Conservation (phyloP, 306 rosid genomes). For the Dryas octopetala region DNA sequence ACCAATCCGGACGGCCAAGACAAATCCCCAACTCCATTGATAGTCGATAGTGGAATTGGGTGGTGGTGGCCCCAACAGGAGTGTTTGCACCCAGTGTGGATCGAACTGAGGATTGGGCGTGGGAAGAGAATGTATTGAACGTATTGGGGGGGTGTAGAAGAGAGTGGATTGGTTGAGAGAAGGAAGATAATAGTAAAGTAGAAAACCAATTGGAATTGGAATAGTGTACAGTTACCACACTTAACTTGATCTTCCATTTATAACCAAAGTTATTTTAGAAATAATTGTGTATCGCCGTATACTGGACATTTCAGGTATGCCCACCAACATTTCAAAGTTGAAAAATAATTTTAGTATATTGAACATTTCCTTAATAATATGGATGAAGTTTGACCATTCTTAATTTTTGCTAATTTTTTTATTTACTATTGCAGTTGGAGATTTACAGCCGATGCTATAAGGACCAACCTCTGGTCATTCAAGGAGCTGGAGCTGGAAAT, state of each 20-base stretch:
- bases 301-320: neutral
- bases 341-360: neutral
- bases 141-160: neutral
- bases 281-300: neutral
- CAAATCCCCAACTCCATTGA: no score
- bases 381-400: slow-evolving; percentile 16
- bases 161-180: neutral
- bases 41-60: no score
- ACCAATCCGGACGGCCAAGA: no score
- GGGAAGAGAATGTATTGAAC: neutral
- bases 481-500: slow-evolving; percentile 98
- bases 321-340: neutral
- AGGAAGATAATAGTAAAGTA: neutral
- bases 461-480: slow-evolving; percentile 80
- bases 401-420: neutral
- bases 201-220: neutral
- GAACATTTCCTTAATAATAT: neutral
- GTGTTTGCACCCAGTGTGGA: no score
- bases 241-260: neutral
- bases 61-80: no score
- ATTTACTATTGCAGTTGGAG: slow-evolving; percentile 67
- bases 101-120: neutral
- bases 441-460: slow-evolving; percentile 72
- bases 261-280: neutral
- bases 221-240: no score